Evolutionary conservation across 352 stramenopile species (phyloP).

Genomic region (Elongisporangium anandrum): DNA sequence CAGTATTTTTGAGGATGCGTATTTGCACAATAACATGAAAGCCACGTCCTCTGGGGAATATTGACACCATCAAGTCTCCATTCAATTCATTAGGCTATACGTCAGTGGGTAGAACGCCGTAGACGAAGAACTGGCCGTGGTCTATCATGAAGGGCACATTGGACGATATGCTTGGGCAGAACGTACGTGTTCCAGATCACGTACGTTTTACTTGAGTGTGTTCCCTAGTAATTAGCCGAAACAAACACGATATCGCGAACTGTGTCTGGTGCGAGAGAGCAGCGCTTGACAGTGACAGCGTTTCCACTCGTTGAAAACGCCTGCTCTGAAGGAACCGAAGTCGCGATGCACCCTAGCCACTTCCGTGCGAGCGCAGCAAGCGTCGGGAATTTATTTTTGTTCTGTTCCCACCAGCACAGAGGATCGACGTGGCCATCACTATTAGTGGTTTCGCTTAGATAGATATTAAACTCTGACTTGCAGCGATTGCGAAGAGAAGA

Average conservation of each 20-base stretch:
- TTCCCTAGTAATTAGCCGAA: conserved; percentile 2
- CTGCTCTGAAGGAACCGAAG: conserved; percentile 7
- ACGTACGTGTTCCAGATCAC: too few species aligned
- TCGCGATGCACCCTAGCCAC: conserved; percentile 8
- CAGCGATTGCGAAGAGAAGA: too few species aligned
- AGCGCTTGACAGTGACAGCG: conserved; percentile 6
- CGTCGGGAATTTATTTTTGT: not conserved
- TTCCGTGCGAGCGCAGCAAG: conserved; percentile 4
- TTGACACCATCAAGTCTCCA: too few species aligned
- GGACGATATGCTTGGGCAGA: too few species aligned
- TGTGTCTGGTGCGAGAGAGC: not conserved
- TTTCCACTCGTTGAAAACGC: conserved; percentile 12
- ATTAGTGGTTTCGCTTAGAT: not conserved
- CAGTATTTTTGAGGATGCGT: too few species aligned
- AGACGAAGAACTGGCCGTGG: too few species aligned
- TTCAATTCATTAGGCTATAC: too few species aligned
- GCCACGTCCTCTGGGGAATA: too few species aligned
- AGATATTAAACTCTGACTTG: not conserved
- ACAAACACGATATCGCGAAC: conserved; percentile 8
- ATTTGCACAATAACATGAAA: too few species aligned
- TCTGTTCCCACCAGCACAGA: conserved; percentile 6
- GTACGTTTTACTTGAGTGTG: too few species aligned
- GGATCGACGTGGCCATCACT: not conserved
- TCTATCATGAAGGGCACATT: too few species aligned
- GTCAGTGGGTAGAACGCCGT: too few species aligned